Base-by-base conservation (phyloP, 1,284 basidiomycete genomes). In the Acaromyces ingoldii region DNA sequence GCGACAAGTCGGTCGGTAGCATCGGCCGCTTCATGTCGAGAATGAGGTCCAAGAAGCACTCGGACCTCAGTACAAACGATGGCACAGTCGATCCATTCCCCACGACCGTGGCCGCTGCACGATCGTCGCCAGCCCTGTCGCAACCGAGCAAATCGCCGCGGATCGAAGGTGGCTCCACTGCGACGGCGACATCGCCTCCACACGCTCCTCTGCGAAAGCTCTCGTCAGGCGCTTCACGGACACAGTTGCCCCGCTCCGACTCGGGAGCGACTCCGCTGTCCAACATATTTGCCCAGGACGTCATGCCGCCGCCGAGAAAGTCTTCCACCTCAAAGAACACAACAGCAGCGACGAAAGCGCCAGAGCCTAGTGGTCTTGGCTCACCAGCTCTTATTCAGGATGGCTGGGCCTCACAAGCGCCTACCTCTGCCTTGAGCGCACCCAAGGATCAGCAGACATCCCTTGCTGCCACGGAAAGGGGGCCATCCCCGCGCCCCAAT, bases 1-100 rank as follows among this genome's bases (percentile, higher is more conserved):
- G 49, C 22, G 40, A 44, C 17, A 10, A 25, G 3, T 19, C 38
- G 1, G 22, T 13, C 19, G 58, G 58, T 13, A 53, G 58, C 37
- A 30, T 66, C 10, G 57, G 59, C 34, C 55, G 63, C 6, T 53
- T 66, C 28, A 54, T 66, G 26, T 63, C 63, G 31, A 60, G 60
- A 51, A 56, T 66, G 44, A 55, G 58, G 31, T 36, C 40, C 2
- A 34, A 44, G 6, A 66, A 66, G 46, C 46, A 34, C 19, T 13
- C 26, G 4, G n/a, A n/a, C n/a, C n/a, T n/a, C n/a, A n/a, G n/a
- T n/a, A n/a, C n/a, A n/a, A n/a, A n/a, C n/a, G n/a, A n/a, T 25
- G 53, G 49, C 11, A 62, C 57, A 3, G 57, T 58, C 37, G 61
- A 62, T 29, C 61, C 58, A 15, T 63, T 59, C 53, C 61, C 61